These are phyloP conservation scores for Aspergillus homomorphus DNA, from an alignment of 495 filamentous ascomycete species.

Conservation along the genomic window DNA sequence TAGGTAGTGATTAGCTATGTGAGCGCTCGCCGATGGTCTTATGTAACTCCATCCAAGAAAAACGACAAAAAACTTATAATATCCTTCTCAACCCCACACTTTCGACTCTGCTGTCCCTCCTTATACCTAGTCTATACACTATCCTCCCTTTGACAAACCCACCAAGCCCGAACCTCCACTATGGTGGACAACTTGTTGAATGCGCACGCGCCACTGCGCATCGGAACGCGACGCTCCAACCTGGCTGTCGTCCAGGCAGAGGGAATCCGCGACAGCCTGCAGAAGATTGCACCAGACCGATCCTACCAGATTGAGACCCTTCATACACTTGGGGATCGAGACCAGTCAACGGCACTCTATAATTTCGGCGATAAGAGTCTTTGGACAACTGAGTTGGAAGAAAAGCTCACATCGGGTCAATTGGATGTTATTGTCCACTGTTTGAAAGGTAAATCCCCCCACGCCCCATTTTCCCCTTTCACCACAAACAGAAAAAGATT, in stretches of 20 bases:
- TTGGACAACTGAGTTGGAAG: slow-evolving; percentile 86
- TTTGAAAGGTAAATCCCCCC: slow-evolving; percentile 57
- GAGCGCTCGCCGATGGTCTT: too few relatives aligned
- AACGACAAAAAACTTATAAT: too few relatives aligned
- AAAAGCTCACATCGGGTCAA: slow-evolving; percentile 55
- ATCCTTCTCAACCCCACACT: too few relatives aligned
- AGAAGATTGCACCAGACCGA: slow-evolving; percentile 51
- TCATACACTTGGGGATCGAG: slow-evolving; percentile 65
- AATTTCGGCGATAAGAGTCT: slow-evolving; percentile 75
- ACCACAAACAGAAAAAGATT: too few relatives aligned
- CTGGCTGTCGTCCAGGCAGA: slow-evolving; percentile 71
- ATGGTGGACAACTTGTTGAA: neutral
- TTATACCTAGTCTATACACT: too few relatives aligned
- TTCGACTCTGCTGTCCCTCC: too few relatives aligned
- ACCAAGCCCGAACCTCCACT: too few relatives aligned
- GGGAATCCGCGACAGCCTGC: slow-evolving; percentile 53
- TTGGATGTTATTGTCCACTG: slow-evolving; percentile 82
- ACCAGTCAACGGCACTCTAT: slow-evolving; percentile 68
- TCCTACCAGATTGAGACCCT: slow-evolving; percentile 63
- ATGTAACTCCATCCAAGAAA: too few relatives aligned
- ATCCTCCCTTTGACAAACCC: too few relatives aligned
- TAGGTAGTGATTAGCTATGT: too few relatives aligned
- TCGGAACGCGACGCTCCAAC: slow-evolving; percentile 69
- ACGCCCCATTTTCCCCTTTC: neutral
- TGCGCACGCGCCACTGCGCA: too few relatives aligned